Evolutionary conservation across 2,329 filamentous ascomycete species (phyloP).

Genomic region (Bipolaris gigantea): DNA sequence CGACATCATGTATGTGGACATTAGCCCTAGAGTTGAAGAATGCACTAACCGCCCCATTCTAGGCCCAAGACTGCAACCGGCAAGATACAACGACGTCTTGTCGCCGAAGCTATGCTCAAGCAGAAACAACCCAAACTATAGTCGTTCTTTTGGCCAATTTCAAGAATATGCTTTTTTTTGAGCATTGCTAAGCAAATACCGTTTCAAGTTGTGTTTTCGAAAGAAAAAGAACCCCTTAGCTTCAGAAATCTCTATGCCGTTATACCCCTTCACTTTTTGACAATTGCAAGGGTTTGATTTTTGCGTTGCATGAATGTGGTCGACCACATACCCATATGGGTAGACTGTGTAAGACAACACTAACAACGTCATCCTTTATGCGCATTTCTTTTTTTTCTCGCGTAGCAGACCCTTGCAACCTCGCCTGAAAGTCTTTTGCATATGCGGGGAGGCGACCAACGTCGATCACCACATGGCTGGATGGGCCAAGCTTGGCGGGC

Average conservation of each 20-base stretch:
- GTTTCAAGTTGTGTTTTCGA: neutral
- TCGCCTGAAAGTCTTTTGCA: neutral
- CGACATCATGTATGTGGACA: conserved; percentile 62
- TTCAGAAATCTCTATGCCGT: conserved; percentile 8
- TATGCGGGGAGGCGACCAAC: conserved; percentile 2
- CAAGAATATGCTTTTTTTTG: conserved; percentile 1
- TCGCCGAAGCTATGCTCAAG: conserved; percentile 83
- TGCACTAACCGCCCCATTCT: conserved; percentile 7
- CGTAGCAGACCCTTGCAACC: conserved; percentile 1
- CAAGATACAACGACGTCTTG: conserved; percentile 82
- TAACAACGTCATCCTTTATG: conserved; percentile 3
- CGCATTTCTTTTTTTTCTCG: conserved; percentile 2
- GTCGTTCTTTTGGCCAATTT: conserved; percentile 3
- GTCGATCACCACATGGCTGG: conserved; percentile 13
- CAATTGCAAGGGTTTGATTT: conserved; percentile 6
- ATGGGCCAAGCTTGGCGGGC: conserved; percentile 5
- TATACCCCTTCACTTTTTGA: neutral
- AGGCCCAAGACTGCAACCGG: conserved; percentile 85
- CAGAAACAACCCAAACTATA: conserved; percentile 62
- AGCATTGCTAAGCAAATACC: neutral
- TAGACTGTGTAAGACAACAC: conserved; percentile 11
- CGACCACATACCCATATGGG: conserved; percentile 11
- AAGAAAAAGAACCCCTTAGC: neutral
- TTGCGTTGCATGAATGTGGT: conserved; percentile 6
- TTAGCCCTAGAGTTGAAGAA: neutral